Conservation (phyloP, 2,329 filamentous ascomycete genomes). For the Coleophoma crateriformis region DNA sequence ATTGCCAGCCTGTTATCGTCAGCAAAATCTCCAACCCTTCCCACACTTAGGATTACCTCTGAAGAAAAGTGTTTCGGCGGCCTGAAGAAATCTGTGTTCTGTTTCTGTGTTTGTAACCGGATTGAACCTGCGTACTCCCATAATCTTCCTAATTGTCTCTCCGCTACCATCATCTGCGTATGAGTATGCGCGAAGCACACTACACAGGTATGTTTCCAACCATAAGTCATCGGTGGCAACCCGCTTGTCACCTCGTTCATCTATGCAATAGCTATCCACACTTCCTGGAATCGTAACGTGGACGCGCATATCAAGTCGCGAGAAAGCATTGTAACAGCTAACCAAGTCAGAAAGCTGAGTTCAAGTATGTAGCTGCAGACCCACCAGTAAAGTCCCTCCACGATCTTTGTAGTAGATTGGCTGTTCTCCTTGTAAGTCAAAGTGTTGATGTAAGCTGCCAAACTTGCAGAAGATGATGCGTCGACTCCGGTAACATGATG, state of each 20-base stretch:
- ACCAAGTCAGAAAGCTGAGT: slow-evolving; percentile 21
- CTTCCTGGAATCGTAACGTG: slow-evolving; percentile 95
- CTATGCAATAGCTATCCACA: slow-evolving; percentile 24
- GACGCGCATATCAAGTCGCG: slow-evolving; percentile 94
- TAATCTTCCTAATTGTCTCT: slow-evolving; percentile 92
- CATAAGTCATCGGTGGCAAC: slow-evolving; percentile 87
- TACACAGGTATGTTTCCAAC: slow-evolving; percentile 97
- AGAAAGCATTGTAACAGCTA: slow-evolving; percentile 98
- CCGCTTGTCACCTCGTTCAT: not conserved
- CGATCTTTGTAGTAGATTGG: slow-evolving; percentile 74
- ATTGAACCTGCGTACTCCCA: slow-evolving; percentile 95
- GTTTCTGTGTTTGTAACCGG: slow-evolving; percentile 97
- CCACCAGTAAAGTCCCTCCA: slow-evolving; percentile 91
- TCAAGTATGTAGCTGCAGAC: not conserved
- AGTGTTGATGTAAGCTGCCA: slow-evolving; percentile 98
- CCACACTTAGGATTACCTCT: slow-evolving; percentile 50
- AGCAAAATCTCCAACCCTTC: slow-evolving; percentile 5
- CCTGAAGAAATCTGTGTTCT: slow-evolving; percentile 91
- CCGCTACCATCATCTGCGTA: slow-evolving; percentile 95
- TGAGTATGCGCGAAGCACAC: slow-evolving; percentile 86
- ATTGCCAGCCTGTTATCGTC: slow-evolving; percentile 67
- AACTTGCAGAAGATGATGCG: slow-evolving; percentile 92
- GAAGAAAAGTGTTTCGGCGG: slow-evolving; percentile 93
- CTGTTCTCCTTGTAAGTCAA: slow-evolving; percentile 85
- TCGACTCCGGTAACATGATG: slow-evolving; percentile 98